phyloP scores from a whole-genome alignment of 1,284 basidiomycete species.

The Ceratobasidium sp. region DNA sequence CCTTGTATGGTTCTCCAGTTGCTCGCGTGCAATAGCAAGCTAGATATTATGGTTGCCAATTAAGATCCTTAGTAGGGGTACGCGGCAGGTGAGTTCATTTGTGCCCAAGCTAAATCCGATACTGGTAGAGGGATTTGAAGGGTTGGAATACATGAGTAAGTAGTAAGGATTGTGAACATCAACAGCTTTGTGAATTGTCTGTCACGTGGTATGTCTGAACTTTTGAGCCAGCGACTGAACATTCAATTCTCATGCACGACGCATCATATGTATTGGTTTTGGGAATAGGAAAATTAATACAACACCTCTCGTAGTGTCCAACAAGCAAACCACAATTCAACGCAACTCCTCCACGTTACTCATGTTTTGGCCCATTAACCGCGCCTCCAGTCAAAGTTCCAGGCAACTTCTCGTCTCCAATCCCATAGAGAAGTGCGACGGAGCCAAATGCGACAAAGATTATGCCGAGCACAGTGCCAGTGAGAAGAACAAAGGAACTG shows the following conservation, averaged over 20 bases:
- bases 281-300: constrained; percentile 35
- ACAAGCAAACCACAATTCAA: constrained; percentile 8
- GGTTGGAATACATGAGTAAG: too few species aligned
- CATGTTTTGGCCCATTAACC: constrained; percentile 24
- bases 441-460: constrained; percentile 73
- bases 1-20: too few species aligned
- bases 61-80: too few species aligned
- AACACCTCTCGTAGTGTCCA: constrained; percentile 33
- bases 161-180: too few species aligned
- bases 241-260: not conserved
- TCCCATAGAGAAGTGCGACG: constrained; percentile 68
- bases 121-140: too few species aligned
- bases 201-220: too few species aligned
- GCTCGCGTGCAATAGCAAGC: too few species aligned
- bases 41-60: too few species aligned
- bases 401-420: constrained; percentile 71
- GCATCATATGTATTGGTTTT: constrained; percentile 12
- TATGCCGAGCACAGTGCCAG: constrained; percentile 72
- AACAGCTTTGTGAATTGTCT: too few species aligned
- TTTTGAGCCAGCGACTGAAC: too few species aligned
- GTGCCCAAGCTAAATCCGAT: too few species aligned
- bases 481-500: constrained; percentile 78
- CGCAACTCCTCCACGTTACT: constrained; percentile 1
- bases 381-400: constrained; percentile 66
- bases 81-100: too few species aligned